These are phyloP conservation scores for Mitragyna speciosa DNA, from an alignment of 257 asterid genomes.

Conservation along the genomic window DNA sequence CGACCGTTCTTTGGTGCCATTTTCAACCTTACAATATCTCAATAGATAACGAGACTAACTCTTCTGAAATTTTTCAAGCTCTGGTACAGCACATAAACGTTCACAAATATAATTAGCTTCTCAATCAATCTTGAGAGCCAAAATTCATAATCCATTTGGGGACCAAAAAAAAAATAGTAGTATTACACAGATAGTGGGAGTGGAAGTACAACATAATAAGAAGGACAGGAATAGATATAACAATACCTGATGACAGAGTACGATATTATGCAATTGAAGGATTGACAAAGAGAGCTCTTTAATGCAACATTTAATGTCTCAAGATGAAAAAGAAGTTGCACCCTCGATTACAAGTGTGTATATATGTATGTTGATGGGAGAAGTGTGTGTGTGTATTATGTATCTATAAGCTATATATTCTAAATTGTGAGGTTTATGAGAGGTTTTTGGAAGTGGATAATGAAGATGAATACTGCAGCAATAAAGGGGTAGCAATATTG, in stretches of 20 bases:
- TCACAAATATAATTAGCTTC: too few relatives aligned
- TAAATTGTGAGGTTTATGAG: conserved; percentile 26
- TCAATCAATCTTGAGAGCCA: too few relatives aligned
- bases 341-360: too few relatives aligned
- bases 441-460: conserved; percentile 33
- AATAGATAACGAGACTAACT: too few relatives aligned
- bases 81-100: too few relatives aligned
- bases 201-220: too few relatives aligned
- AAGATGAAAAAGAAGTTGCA: conserved; percentile 2
- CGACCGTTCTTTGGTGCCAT: conserved; percentile 96
- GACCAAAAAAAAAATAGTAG: too few relatives aligned
- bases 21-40: conserved; percentile 24
- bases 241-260: conserved; percentile 8
- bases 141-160: too few relatives aligned
- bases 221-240: too few relatives aligned
- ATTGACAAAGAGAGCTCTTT: conserved; percentile 29
- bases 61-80: neutral
- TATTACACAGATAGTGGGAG: too few relatives aligned
- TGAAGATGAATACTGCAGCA: conserved; percentile 30
- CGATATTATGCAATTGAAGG: conserved; percentile 10
- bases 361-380: neutral
- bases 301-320: conserved; percentile 52
- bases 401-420: neutral
- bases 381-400: neutral
- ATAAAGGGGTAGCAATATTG: conserved; percentile 25